These are phyloP conservation scores for Dryas drummondii DNA, from an alignment of 306 rosid genomes.

Conservation along the genomic window DNA sequence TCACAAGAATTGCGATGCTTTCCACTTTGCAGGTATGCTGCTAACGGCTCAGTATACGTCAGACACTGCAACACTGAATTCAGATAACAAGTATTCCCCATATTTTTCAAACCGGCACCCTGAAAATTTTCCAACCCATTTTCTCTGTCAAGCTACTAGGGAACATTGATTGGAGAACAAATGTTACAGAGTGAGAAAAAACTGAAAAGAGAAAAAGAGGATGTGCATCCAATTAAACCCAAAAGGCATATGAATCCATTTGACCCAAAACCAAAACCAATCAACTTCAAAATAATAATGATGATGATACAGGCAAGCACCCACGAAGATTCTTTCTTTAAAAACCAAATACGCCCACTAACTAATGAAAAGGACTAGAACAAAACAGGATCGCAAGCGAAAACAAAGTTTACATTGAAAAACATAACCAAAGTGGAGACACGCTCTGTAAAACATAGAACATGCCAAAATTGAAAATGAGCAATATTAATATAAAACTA, in stretches of 20 bases:
- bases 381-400: background rate
- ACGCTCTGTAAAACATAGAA: background rate
- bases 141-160: background rate
- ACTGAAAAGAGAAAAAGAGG: background rate
- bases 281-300: background rate
- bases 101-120: constrained; percentile 94
- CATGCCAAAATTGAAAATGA: background rate
- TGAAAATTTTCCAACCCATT: constrained; percentile 35
- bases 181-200: background rate
- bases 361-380: background rate
- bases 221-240: background rate
- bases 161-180: background rate
- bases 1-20: constrained; percentile 88
- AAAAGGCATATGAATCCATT: background rate
- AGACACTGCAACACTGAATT: constrained; percentile 93
- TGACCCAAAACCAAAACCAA: background rate
- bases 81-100: constrained; percentile 95
- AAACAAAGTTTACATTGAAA: background rate
- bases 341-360: background rate
- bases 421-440: too few relatives aligned
- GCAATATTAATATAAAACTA: background rate
- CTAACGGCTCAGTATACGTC: constrained; percentile 93
- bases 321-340: background rate
- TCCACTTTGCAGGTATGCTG: constrained; percentile 95
- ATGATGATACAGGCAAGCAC: background rate